These are phyloP conservation scores for Populus tremula DNA, from an alignment of 345 rosid species.

Conservation along the genomic window DNA sequence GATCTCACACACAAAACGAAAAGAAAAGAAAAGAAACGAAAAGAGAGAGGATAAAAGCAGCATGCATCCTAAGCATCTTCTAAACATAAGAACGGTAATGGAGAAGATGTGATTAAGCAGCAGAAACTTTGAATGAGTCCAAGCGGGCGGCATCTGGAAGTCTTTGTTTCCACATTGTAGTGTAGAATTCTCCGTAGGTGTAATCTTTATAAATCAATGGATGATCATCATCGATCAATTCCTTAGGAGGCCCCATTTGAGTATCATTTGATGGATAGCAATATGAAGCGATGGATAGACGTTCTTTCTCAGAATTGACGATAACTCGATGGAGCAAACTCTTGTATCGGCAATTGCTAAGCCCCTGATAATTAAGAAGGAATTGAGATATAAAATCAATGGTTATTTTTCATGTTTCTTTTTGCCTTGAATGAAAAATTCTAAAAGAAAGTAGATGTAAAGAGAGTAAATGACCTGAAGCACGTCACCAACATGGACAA, in stretches of 20 bases:
- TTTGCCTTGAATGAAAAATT: not conserved
- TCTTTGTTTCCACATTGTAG: not conserved
- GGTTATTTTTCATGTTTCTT: too few relatives aligned
- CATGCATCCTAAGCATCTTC: too few relatives aligned
- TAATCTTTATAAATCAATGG: not conserved
- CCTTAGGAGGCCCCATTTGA: not conserved
- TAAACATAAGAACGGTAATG: too few relatives aligned
- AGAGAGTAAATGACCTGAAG: too few relatives aligned
- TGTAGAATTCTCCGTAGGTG: not conserved
- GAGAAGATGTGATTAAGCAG: too few relatives aligned
- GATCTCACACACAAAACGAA: too few relatives aligned
- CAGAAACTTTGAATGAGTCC: not conserved
- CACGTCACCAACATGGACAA: not conserved
- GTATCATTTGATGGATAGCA: not conserved
- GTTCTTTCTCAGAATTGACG: not conserved
- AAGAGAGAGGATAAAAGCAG: too few relatives aligned
- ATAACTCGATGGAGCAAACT: too few relatives aligned
- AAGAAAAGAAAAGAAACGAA: rapidly evolving
- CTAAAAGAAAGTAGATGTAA: not conserved
- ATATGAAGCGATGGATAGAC: not conserved
- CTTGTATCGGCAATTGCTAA: too few relatives aligned
- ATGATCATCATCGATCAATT: not conserved
- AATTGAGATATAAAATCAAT: too few relatives aligned
- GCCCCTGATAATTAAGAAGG: too few relatives aligned
- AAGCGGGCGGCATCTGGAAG: not conserved